Base-by-base conservation (phyloP, 192 early-diverging fungal species). In the Gaertneriomyces semiglobifer region DNA sequence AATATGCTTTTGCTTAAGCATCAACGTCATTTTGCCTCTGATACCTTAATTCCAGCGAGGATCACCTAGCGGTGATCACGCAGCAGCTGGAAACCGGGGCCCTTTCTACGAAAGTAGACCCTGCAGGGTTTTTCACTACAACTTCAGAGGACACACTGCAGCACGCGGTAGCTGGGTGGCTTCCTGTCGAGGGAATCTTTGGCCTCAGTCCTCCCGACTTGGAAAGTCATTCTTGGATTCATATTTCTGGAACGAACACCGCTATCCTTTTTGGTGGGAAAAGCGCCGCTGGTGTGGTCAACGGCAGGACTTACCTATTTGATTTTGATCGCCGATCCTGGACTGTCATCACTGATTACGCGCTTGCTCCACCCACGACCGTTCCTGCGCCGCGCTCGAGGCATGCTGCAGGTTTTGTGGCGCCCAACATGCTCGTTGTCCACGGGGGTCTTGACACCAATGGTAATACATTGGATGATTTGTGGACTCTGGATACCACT, bases 61-160 rank as follows among this genome's bases (percentile, higher is more conserved):
- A 63, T 53, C 62, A 63, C 3, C 46, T 63, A 19, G 33, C 8
- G 14, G 38, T 52, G 11, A 63, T 63, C 62, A 63, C 12, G 9
- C 62, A 63, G 40, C 48, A 63, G 19, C 40, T 63, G 62, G 33
- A 63, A 51, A 52, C 50, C 4, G 53, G 53, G 19, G 62, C 62
- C 6, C 39, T 63, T 33, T 63, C 62, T 5, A 63, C 62, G 18
- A 50, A 63, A 52, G 53, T 53, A 8, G 43, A 42, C 19, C n/a
- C 48, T 7, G 51, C 46, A 10, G 62, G 62, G 33, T 33, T 53
- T 6, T 63, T 63, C 18, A 53, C 51, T 8, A 39, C 62, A n/a
- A 63, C 62, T 7, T 18, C 62, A 12, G 18, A 19, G 5, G 46
- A n/a, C 5, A 63, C 46, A 8, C 51, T 63, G 7, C 5, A 5